Evolutionary conservation across 768 basidiomycete genomes (phyloP).

Genomic region (Naganishia randhawae): DNA sequence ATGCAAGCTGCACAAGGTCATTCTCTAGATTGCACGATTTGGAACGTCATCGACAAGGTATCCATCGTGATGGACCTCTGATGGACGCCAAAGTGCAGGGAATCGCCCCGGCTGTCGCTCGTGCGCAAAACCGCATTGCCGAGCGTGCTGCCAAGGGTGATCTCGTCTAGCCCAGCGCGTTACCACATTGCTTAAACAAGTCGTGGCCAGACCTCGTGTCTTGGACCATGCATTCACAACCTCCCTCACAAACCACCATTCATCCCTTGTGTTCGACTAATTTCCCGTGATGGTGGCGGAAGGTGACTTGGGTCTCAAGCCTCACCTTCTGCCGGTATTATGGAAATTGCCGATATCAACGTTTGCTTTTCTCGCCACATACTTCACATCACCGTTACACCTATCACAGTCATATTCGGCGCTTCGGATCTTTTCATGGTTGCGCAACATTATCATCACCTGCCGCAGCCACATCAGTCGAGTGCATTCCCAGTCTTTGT

Average conservation of each 20-base stretch:
- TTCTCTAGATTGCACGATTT: constrained; percentile 94
- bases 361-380: constrained; percentile 11
- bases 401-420: constrained; percentile 12
- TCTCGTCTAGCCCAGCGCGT: not conserved
- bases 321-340: constrained; percentile 24
- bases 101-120: constrained; percentile 44
- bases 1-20: constrained; percentile 77
- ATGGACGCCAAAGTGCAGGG: constrained; percentile 47
- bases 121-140: constrained; percentile 43
- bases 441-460: not conserved
- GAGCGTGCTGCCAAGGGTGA: constrained; percentile 38
- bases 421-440: not conserved
- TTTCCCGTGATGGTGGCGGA: constrained; percentile 23
- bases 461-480: not conserved
- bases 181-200: constrained; percentile 1
- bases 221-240: constrained; percentile 12
- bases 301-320: not conserved
- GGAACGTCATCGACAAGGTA: constrained; percentile 65
- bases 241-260: constrained; percentile 17
- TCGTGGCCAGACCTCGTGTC: constrained; percentile 4
- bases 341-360: constrained; percentile 25
- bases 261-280: constrained; percentile 3
- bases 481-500: not conserved
- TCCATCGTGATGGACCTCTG: constrained; percentile 49
- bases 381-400: not conserved